Evolutionary conservation across 2,329 filamentous ascomycete species (phyloP).

Genomic region (Myriosclerotinia duriaeana): DNA sequence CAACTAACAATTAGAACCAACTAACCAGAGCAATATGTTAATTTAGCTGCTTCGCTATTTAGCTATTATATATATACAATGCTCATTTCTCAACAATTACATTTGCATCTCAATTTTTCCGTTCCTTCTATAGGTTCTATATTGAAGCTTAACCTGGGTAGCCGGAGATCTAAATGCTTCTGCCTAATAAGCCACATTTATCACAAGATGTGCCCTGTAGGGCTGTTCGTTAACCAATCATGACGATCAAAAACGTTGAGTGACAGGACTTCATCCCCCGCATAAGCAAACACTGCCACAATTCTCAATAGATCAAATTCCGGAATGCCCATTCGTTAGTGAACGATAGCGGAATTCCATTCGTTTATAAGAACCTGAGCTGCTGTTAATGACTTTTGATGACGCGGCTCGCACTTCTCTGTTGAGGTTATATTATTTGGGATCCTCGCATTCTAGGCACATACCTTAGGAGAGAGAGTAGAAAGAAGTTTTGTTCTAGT

Average conservation of each 20-base stretch:
- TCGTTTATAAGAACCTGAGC: no score
- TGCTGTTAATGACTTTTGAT: background rate
- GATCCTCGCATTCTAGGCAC: no score
- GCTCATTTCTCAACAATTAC: background rate
- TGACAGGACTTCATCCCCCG: background rate
- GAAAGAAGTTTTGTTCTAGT: background rate
- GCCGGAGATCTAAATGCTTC: conserved; percentile 19
- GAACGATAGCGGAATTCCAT: no score
- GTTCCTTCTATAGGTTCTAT: background rate
- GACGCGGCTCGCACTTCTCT: background rate
- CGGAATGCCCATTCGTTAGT: no score
- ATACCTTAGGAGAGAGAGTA: background rate
- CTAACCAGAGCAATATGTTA: conserved; percentile 21
- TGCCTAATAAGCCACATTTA: conserved; percentile 7
- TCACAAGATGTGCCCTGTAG: conserved; percentile 1
- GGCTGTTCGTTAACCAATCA: background rate
- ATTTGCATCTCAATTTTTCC: background rate
- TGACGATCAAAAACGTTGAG: background rate
- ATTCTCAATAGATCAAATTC: background rate
- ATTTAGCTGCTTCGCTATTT: background rate
- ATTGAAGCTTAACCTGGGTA: background rate
- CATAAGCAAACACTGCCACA: background rate
- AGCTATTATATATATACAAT: background rate
- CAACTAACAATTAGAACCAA: conserved; percentile 34
- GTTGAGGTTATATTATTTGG: no score